These are phyloP conservation scores for Aspergillus sp. DNA, from an alignment of 2,329 filamentous ascomycete genomes.

Conservation along the genomic window DNA sequence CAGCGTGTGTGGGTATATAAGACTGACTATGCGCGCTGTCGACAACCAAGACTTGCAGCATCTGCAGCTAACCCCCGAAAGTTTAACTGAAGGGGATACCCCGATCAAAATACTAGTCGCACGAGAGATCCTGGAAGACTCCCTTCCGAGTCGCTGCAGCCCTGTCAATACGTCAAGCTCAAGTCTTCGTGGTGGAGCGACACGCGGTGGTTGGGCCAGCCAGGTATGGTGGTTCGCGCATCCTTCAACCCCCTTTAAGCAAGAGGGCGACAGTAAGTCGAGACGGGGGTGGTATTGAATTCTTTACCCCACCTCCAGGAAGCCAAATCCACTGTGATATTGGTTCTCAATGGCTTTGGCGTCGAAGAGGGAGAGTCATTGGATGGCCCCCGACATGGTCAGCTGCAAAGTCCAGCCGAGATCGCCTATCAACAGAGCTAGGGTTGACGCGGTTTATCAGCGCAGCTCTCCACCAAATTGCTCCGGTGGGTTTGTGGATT, in stretches of 20 bases:
- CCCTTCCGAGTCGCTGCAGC: constrained; percentile 11
- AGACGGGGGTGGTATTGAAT: not conserved
- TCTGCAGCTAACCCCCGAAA: constrained; percentile 4
- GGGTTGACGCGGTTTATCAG: not conserved
- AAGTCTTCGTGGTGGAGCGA: not conserved
- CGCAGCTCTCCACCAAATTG: not conserved
- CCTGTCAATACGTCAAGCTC: constrained; percentile 1
- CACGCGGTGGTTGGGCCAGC: not conserved
- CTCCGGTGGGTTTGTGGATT: not conserved
- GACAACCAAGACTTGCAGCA: constrained; percentile 2
- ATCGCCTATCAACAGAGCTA: not conserved
- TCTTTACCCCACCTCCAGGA: not conserved
- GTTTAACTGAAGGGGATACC: constrained; percentile 2
- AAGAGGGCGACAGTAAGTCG: not conserved
- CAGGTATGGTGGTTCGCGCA: not conserved
- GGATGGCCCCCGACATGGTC: not conserved
- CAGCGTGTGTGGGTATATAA: not conserved
- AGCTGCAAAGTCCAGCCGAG: not conserved
- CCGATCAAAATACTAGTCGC: not conserved
- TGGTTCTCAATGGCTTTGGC: not conserved
- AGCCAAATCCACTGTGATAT: not conserved
- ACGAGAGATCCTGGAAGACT: not conserved
- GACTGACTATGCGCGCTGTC: constrained; percentile 2
- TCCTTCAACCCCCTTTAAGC: not conserved
- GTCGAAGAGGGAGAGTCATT: not conserved